These are phyloP conservation scores for Colletotrichum simmondsii DNA, from an alignment of 2,329 filamentous ascomycete genomes.

Conservation along the genomic window DNA sequence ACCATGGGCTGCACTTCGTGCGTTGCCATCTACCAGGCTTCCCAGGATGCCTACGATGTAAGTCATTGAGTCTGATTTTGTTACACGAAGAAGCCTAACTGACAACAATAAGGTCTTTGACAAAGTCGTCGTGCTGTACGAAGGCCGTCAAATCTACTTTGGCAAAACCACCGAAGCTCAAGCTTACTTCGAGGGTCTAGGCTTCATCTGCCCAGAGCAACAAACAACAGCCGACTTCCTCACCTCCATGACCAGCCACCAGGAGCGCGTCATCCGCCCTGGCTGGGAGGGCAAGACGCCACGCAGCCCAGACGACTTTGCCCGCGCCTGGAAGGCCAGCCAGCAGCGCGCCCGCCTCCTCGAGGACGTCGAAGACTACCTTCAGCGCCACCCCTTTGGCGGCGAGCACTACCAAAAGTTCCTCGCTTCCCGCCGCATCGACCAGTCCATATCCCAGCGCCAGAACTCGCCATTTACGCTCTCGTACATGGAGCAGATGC, in stretches of 20 bases:
- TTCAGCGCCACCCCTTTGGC: slow-evolving; percentile 14
- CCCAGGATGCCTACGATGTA: slow-evolving; percentile 66
- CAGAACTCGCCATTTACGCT: slow-evolving; percentile 60
- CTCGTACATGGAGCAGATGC: slow-evolving; percentile 57
- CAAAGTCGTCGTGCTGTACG: slow-evolving; percentile 74
- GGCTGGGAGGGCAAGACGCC: slow-evolving; percentile 42
- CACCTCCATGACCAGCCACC: slow-evolving; percentile 62
- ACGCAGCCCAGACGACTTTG: slow-evolving; percentile 45
- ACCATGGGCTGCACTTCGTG: slow-evolving; percentile 39
- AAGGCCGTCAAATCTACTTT: slow-evolving; percentile 75
- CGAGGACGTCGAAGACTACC: slow-evolving; percentile 43
- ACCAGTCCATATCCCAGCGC: slow-evolving; percentile 48
- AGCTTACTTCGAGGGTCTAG: slow-evolving; percentile 72
- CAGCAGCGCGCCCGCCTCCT: slow-evolving; percentile 40
- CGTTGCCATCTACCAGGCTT: slow-evolving; percentile 68
- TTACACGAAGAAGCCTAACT: not conserved
- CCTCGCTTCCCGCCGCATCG: slow-evolving; percentile 14
- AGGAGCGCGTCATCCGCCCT: slow-evolving; percentile 39
- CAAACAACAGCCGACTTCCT: slow-evolving; percentile 81
- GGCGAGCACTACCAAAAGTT: slow-evolving; percentile 27
- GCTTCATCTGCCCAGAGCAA: slow-evolving; percentile 66
- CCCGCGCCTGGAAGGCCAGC: slow-evolving; percentile 40
- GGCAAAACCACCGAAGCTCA: slow-evolving; percentile 70
- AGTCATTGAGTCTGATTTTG: not conserved
- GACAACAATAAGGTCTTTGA: slow-evolving; percentile 61